Evolutionary conservation across 345 rosid genomes (phyloP), one percentile per base, ranked within the genome.

Genomic region (Heritiera littoralis): DNA sequence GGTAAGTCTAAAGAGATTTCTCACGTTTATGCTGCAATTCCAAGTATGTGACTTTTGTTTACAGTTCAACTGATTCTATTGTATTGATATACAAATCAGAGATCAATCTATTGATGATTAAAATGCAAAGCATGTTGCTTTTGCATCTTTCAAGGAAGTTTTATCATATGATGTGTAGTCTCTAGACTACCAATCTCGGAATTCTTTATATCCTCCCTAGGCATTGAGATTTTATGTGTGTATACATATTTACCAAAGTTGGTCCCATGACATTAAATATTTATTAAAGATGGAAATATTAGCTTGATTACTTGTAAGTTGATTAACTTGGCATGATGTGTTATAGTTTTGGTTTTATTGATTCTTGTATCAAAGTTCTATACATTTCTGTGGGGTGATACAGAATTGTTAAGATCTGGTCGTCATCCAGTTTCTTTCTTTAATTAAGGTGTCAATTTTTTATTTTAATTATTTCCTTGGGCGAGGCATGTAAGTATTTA

Each of bases 1-100:
- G 99, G 99, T 96, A 83, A 85, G 93, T 85, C 32, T 74, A 78
- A 43, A 52, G 55, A 80, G 69, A 77, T 41, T 80, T 74, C 72
- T 54, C 71, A 2, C 5, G 20, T 41, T 64, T 69, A 9, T 32
- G 51, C 10, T 28, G 20, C 38, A 52, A 72, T 58, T 30, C 9
- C 17, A 23, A 28, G 18, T 15, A 64, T 77, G 46, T 63, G 4
- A 51, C 75, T 23, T 72, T 9, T 52, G 13, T 52, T 52, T 35
- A 18, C 13, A 10, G 48, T 10, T 52, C 30, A 52, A 63, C 30
- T 18, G 49, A 65, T 64, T 48, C 4, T 49, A 11, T 60, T 63
- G 46, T 74, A 69, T 77, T 28, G 40, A 63, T 60, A 14, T 9
- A 8, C 55, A 9, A 14, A 54, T 69, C 74, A 41, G 10, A 68